Base-by-base conservation (phyloP, 306 rosid species). In the Quercus berberidifolia region DNA sequence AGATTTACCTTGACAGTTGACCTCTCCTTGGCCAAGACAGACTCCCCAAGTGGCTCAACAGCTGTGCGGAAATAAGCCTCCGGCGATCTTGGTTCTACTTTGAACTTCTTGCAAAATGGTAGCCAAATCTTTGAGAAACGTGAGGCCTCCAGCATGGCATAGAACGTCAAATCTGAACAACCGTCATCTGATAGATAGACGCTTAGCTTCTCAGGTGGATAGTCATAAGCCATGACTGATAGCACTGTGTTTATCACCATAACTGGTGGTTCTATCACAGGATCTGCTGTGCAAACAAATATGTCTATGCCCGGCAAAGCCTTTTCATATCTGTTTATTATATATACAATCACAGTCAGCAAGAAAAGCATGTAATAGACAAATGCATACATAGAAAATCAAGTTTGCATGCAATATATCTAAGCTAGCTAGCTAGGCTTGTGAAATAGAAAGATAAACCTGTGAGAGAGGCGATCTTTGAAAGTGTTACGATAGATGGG, bases 401-500 rank as follows among this genome's bases (percentile, higher is more conserved):
- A 38, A 38, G 46, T 38, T 38, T 38, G 10, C 46, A 7, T 7
- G 46, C 46, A 38, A 38, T 7, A 38, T 38, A 7, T 38, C 10
- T 38, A 7, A 38, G 46, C 10, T 38, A 38, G 41, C 41, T 35
- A 6, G 46, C 3, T 15, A 31, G 3, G 19, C 4, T 18, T 7
- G 14, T 17, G 31, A 5, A 63, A 28, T 5, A 63, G 11, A 28
- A 3, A 63, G 60, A 17, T 12, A 54, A n/a, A 65, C 71, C 71
- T 33, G 51, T 31, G 71, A 67, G 76, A 55, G 9, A 73, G 58
- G 11, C 76, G 31, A 21, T 73, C 76, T 18, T 73, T 73, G 76
- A 73, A 73, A 73, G 65, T 73, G 21, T 15, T 3, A 18, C 76
- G 76, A 19, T 55, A 55, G 15, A 73, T 19, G 51, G 65, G 63